A percentile compares a stretch with the other conserved stretches of the same genome.
Conservation (phyloP, 805 yeast species). For the Scheffersomyces stipitis region DNA sequence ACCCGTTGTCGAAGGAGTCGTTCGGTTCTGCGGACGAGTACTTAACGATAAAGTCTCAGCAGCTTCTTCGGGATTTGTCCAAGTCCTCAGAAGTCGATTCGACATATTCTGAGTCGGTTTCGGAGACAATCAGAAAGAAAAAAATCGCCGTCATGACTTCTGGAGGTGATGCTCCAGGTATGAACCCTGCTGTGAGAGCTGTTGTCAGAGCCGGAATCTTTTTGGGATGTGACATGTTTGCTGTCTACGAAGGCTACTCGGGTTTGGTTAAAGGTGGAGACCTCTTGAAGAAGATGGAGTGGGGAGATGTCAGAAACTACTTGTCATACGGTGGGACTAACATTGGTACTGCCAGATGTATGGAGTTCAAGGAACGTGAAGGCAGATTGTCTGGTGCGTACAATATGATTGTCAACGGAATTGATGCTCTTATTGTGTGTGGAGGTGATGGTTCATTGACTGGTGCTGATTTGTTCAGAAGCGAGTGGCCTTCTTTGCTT, state of each 20-base stretch:
- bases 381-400: constrained; percentile 66
- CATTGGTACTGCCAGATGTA: constrained; percentile 77
- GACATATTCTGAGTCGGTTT: not conserved
- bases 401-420: constrained; percentile 67
- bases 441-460: constrained; percentile 86
- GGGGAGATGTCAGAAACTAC: constrained; percentile 77
- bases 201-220: constrained; percentile 68
- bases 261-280: constrained; percentile 71
- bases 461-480: constrained; percentile 75
- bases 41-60: constrained; percentile 22
- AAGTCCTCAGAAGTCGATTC: constrained; percentile 1
- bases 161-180: constrained; percentile 83
- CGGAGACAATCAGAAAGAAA: constrained; percentile 25
- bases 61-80: constrained; percentile 17
- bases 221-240: constrained; percentile 65
- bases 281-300: constrained; percentile 57
- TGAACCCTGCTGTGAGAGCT: constrained; percentile 76
- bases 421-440: constrained; percentile 75
- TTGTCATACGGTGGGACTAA: constrained; percentile 71
- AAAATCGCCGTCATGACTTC: constrained; percentile 77
- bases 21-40: constrained; percentile 27
- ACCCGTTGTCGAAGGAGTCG: constrained; percentile 16
- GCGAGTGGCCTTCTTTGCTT: constrained; percentile 75
- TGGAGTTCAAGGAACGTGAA: constrained; percentile 61
- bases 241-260: constrained; percentile 71